phyloP scores from a whole-genome alignment of 176 grass and related monocot genomes.

The Puya raimondii region DNA sequence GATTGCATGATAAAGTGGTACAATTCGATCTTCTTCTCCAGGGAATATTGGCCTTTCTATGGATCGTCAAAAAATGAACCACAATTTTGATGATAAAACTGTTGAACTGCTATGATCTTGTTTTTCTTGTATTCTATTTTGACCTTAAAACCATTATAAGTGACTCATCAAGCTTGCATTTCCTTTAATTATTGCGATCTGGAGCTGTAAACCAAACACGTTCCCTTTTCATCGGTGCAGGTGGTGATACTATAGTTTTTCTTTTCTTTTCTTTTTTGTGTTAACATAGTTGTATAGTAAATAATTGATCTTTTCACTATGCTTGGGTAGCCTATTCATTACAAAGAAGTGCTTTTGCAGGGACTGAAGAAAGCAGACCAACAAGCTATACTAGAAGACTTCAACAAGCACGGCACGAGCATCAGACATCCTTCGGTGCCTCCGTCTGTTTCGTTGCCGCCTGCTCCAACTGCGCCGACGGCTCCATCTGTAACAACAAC shows the following conservation, averaged over 20 bases:
- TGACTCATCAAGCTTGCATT: not conserved
- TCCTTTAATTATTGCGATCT: not conserved
- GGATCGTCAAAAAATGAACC: too few relatives aligned
- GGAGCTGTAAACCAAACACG: not conserved
- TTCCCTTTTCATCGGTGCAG: not conserved
- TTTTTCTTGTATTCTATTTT: not conserved
- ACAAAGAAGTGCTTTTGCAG: slow-evolving; percentile 21
- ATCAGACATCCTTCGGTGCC: slow-evolving; percentile 59
- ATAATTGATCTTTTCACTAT: not conserved
- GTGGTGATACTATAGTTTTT: not conserved
- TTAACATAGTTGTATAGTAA: too few relatives aligned
- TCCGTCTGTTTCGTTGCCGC: slow-evolving; percentile 34
- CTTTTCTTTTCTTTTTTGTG: too few relatives aligned
- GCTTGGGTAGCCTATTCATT: not conserved
- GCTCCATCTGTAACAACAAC: slow-evolving; percentile 23
- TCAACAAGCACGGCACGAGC: slow-evolving; percentile 68
- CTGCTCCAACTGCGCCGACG: slow-evolving; percentile 23
- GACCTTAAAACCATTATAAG: too few relatives aligned
- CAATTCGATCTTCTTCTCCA: too few relatives aligned
- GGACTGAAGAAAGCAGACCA: slow-evolving; percentile 97
- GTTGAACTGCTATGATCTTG: too few relatives aligned
- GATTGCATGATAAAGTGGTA: too few relatives aligned
- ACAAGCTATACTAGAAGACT: slow-evolving; percentile 86
- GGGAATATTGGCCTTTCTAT: too few relatives aligned
- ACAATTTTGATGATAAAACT: too few relatives aligned